Percentiles rank a stretch among this genome's conserved stretches.
Evolutionary conservation across 306 rosid genomes (phyloP).

Genomic region (Elaeagnus macrophylla): DNA sequence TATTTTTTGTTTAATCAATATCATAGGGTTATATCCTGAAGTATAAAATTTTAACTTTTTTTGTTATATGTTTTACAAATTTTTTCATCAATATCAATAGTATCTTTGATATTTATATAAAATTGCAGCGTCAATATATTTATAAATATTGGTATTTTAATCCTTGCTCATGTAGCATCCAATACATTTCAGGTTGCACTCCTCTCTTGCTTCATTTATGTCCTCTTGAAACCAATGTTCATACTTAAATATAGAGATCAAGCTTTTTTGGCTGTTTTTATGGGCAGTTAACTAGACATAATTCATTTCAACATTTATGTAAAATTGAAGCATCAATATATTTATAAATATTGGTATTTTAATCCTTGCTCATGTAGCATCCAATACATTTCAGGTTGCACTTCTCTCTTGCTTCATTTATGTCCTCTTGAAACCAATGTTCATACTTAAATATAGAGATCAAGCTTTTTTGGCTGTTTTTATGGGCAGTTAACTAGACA

Average conservation of each 20-base stretch:
- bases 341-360: no score
- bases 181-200: not conserved
- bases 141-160: no score
- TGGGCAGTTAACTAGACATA: not conserved
- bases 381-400: not conserved
- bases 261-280: not conserved
- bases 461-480: not conserved
- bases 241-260: not conserved
- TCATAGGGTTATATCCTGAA: no score
- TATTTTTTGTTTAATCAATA: no score
- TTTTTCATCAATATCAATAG: no score
- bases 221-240: not conserved
- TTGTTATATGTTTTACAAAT: no score
- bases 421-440: not conserved
- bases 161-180: not conserved
- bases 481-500: not conserved
- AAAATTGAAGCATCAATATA: no score
- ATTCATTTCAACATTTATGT: not conserved
- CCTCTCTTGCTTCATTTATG: not conserved
- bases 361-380: not conserved
- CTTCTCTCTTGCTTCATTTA: constrained; percentile 1
- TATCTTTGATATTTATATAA: no score
- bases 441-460: not conserved
- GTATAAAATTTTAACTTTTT: no score
- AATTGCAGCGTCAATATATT: no score